Conservation (phyloP, 352 stramenopile species). For the Plasmopara muralis region DNA sequence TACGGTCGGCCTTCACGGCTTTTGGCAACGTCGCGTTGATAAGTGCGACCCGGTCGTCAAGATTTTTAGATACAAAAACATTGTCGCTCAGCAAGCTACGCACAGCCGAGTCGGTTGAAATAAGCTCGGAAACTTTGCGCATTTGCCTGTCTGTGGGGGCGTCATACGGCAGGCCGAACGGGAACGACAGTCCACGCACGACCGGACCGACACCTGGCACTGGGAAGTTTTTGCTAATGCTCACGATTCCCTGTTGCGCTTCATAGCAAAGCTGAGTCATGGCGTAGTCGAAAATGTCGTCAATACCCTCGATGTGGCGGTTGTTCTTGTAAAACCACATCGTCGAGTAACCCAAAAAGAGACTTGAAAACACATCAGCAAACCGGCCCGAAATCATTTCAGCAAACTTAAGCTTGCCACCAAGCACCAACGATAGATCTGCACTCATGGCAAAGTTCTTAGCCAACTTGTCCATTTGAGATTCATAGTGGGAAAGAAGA, state of each 20-base stretch:
- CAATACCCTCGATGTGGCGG: slow-evolving; percentile 90
- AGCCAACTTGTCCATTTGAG: slow-evolving; percentile 93
- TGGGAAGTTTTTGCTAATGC: slow-evolving; percentile 96
- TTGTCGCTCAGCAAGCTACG: slow-evolving; percentile 61
- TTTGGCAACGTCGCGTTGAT: slow-evolving; percentile 75
- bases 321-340: slow-evolving; percentile 96
- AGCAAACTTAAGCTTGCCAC: slow-evolving; percentile 97
- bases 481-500: slow-evolving; percentile 94
- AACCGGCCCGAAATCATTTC: slow-evolving; percentile 97
- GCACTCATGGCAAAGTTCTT: slow-evolving; percentile 96
- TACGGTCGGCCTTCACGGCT: slow-evolving; percentile 89
- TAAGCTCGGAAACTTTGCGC: slow-evolving; percentile 61
- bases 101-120: slow-evolving; percentile 67
- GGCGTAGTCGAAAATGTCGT: slow-evolving; percentile 95
- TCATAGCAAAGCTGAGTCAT: slow-evolving; percentile 95
- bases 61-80: slow-evolving; percentile 72
- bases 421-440: slow-evolving; percentile 94
- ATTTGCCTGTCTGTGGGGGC: slow-evolving; percentile 85
- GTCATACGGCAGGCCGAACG: slow-evolving; percentile 91
- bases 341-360: slow-evolving; percentile 96
- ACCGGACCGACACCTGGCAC: slow-evolving; percentile 85
- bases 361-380: slow-evolving; percentile 94
- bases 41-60: slow-evolving; percentile 56
- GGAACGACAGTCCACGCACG: slow-evolving; percentile 95
- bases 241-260: slow-evolving; percentile 92